phyloP scores from a whole-genome alignment of 352 stramenopile species.

The Globisporangium recalcitrans region DNA sequence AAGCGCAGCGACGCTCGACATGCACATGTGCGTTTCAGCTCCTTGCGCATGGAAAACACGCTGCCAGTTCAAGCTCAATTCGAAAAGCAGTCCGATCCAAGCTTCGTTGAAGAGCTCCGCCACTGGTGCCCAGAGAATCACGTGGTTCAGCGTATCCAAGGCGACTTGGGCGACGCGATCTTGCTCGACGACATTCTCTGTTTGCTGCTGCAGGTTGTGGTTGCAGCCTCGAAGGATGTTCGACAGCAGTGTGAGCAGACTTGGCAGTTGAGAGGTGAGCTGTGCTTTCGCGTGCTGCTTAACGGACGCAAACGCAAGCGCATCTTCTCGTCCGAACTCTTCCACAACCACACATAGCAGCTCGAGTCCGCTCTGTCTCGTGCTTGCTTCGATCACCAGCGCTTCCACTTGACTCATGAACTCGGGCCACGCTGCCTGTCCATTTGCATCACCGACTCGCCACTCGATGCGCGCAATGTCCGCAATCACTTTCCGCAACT shows the following conservation, averaged over 20 bases:
- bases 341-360: conserved; percentile 55
- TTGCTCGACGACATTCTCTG: conserved; percentile 21
- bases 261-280: conserved; percentile 40
- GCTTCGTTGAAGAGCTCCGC: conserved; percentile 45
- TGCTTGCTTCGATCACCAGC: conserved; percentile 37
- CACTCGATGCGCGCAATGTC: conserved; percentile 68
- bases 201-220: conserved; percentile 31
- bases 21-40: conserved; percentile 25
- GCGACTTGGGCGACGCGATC: conserved; percentile 47
- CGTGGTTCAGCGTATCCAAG: conserved; percentile 46
- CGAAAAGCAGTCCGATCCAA: conserved; percentile 62
- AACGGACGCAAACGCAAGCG: conserved; percentile 37
- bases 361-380: conserved; percentile 46
- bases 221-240: conserved; percentile 44
- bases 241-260: conserved; percentile 39
- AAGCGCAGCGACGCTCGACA: conserved; percentile 48
- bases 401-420: conserved; percentile 63
- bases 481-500: conserved; percentile 66
- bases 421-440: conserved; percentile 36
- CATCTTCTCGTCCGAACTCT: conserved; percentile 71
- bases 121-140: conserved; percentile 50
- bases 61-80: conserved; percentile 45
- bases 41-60: conserved; percentile 15
- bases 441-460: conserved; percentile 13
- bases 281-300: conserved; percentile 42